A percentile compares a stretch with the other conserved stretches of the same genome.
These are phyloP conservation scores for Xylaria sp. DNA, from an alignment of 2,329 filamentous ascomycete species.

Conservation along the genomic window DNA sequence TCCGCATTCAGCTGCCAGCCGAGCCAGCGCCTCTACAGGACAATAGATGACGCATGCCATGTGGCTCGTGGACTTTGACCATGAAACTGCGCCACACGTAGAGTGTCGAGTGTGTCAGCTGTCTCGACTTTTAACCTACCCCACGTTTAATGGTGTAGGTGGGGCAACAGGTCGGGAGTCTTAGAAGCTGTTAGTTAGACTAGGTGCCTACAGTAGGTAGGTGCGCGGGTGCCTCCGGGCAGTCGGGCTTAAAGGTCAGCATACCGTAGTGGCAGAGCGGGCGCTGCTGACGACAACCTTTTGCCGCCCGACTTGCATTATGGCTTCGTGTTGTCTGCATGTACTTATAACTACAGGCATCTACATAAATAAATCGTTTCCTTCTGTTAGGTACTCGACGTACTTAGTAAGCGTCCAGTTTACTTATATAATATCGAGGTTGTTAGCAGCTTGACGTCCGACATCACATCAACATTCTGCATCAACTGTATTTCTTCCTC, in stretches of 20 bases:
- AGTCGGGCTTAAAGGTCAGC: too few relatives aligned
- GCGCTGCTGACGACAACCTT: conserved; percentile 34
- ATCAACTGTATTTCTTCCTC: too few relatives aligned
- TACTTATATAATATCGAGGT: too few relatives aligned
- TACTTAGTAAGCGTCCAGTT: too few relatives aligned
- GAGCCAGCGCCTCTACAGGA: background rate
- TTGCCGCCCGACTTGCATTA: conserved; percentile 9
- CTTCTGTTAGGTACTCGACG: too few relatives aligned
- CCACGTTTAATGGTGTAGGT: conserved; percentile 22
- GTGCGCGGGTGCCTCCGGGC: too few relatives aligned
- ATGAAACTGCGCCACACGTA: conserved; percentile 22
- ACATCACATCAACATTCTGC: too few relatives aligned
- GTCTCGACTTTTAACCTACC: background rate
- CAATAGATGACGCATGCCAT: conserved; percentile 35
- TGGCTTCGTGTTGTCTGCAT: background rate
- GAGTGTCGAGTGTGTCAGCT: background rate
- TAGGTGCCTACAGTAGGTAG: too few relatives aligned
- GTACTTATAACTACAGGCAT: background rate
- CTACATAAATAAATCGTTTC: too few relatives aligned
- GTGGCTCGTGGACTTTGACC: conserved; percentile 31
- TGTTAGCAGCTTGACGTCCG: too few relatives aligned
- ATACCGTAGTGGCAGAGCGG: conserved; percentile 34
- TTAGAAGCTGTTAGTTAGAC: background rate
- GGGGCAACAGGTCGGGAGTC: background rate
- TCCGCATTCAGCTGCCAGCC: background rate